phyloP scores from a whole-genome alignment of 345 rosid genomes.

The Reutealis trisperma region DNA sequence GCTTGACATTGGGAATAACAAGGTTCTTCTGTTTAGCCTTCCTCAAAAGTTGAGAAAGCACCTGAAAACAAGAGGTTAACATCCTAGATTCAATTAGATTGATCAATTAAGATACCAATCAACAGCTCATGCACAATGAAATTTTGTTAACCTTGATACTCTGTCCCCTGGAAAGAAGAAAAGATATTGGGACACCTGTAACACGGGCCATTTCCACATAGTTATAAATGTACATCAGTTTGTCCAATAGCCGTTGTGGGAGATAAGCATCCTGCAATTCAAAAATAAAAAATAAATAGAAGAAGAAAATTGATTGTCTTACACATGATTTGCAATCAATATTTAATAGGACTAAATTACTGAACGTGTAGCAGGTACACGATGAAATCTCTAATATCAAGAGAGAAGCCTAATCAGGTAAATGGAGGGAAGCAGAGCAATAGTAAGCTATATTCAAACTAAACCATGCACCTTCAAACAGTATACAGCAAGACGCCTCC shows the following conservation, averaged over 20 bases:
- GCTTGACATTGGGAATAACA: constrained; percentile 88
- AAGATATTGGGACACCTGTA: constrained; percentile 96
- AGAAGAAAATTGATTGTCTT: constrained; percentile 7
- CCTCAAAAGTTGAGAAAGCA: constrained; percentile 95
- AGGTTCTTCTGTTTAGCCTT: constrained; percentile 85
- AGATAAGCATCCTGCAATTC: constrained; percentile 94
- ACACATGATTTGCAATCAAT: background rate
- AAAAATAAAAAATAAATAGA: constrained; percentile 12
- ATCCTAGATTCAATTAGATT: constrained; percentile 7
- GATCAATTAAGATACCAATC: background rate
- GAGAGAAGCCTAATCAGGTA: background rate
- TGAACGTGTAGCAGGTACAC: background rate
- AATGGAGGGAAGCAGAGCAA: constrained; percentile 14
- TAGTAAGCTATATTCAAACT: constrained; percentile 8
- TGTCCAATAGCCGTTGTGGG: constrained; percentile 94
- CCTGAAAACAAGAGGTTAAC: constrained; percentile 44
- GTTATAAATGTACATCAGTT: constrained; percentile 87
- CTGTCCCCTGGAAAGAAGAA: constrained; percentile 98
- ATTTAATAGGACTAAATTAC: background rate
- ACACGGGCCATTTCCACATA: constrained; percentile 99
- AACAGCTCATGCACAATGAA: constrained; percentile 11
- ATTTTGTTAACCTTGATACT: constrained; percentile 71
- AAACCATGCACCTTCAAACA: constrained; percentile 76
- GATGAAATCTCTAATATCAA: background rate
- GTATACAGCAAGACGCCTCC: constrained; percentile 98